Percentiles rank a stretch among this genome's conserved stretches.
phyloP scores from a whole-genome alignment of 1,284 basidiomycete species.

The Ustilago esculenta region DNA sequence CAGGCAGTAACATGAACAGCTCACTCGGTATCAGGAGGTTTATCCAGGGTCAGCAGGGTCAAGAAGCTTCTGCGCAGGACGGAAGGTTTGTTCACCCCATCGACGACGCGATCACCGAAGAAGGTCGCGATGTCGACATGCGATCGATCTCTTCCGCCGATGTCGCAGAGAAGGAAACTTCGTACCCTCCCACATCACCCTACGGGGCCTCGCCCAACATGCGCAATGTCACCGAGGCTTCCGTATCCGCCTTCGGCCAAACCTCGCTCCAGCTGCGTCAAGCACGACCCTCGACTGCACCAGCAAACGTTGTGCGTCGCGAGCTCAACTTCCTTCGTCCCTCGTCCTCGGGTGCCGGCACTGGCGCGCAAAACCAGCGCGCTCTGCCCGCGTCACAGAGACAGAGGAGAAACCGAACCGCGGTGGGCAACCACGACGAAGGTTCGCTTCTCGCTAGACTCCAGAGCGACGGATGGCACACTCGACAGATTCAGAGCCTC shows the following conservation, averaged over 20 bases:
- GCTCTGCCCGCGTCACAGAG: conserved; percentile 1
- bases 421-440: conserved; percentile 24
- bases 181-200: not conserved
- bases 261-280: not conserved
- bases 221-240: conserved; percentile 12
- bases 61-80: not conserved
- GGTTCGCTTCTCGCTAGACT: conserved; percentile 30
- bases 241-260: conserved; percentile 14
- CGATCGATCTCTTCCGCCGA: conserved; percentile 11
- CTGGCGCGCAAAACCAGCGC: not conserved
- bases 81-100: conserved; percentile 31
- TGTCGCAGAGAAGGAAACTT: conserved; percentile 18
- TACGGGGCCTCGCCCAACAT: not conserved
- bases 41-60: conserved; percentile 16
- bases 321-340: conserved; percentile 29
- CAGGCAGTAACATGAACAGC: conserved; percentile 9
- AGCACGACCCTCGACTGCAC: conserved; percentile 41
- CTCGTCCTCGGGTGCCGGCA: conserved; percentile 15
- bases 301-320: conserved; percentile 15
- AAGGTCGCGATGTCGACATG: conserved; percentile 17
- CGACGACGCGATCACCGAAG: conserved; percentile 48
- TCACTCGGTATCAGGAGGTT: conserved; percentile 45
- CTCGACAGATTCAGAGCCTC: conserved; percentile 48
- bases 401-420: conserved; percentile 24
- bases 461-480: conserved; percentile 54